These are phyloP conservation scores for Phytophthora rubi DNA, from an alignment of 352 stramenopile genomes.

Conservation along the genomic window DNA sequence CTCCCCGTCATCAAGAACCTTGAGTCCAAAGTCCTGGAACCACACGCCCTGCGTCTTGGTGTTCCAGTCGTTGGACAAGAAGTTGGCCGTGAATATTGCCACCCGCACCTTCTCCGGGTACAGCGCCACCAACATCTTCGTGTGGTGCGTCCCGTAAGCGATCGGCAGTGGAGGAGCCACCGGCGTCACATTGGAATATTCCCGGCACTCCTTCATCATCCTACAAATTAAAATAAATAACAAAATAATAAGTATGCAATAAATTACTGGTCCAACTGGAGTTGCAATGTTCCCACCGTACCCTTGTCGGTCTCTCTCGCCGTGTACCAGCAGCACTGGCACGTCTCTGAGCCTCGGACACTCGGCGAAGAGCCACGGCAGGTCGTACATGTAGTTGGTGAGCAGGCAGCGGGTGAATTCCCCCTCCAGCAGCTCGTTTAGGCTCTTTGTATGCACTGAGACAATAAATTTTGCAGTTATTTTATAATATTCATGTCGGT, in stretches of 20 bases:
- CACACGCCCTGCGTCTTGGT: conserved; percentile 87
- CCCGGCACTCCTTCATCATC: conserved; percentile 62
- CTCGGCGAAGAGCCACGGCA: conserved; percentile 73
- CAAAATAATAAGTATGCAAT: no score
- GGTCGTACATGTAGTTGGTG: conserved; percentile 86
- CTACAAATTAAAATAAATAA: conserved; percentile 20
- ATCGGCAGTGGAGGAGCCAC: conserved; percentile 79
- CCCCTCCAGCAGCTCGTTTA: conserved; percentile 62
- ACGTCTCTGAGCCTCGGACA: conserved; percentile 64
- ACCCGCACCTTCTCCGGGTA: conserved; percentile 73
- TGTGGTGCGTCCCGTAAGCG: conserved; percentile 88
- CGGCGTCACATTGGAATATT: conserved; percentile 66
- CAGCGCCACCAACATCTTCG: conserved; percentile 85
- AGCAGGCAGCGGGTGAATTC: conserved; percentile 69
- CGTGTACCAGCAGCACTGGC: conserved; percentile 81
- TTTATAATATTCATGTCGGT: background rate
- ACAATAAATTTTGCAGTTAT: background rate
- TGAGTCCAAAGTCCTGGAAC: conserved; percentile 83
- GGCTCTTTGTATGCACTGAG: conserved; percentile 48
- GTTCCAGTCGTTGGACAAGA: conserved; percentile 80
- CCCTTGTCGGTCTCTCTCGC: conserved; percentile 63
- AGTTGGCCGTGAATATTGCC: conserved; percentile 88
- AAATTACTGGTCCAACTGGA: no score
- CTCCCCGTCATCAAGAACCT: conserved; percentile 45
- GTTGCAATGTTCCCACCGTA: conserved; percentile 4